Evolutionary conservation across 768 basidiomycete species (phyloP), one percentile per base, ranked within the genome.

Genomic region (Lentinula sp.): DNA sequence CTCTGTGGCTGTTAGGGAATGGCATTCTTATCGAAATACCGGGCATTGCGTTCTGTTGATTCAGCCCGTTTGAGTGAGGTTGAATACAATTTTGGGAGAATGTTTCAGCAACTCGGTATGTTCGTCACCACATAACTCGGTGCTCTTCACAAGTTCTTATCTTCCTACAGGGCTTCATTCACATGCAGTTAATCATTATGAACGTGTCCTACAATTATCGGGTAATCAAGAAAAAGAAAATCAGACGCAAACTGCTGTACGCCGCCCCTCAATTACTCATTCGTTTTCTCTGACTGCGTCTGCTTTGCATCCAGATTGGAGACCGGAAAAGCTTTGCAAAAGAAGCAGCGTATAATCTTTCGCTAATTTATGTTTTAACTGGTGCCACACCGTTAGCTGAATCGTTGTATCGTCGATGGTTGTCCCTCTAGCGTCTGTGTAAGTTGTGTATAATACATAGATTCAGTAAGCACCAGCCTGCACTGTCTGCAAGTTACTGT

Each of bases 91-190:
- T 91, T 95, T 68, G 96, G 89, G 0, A 80, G 96, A 50, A 84
- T 86, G 1, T 98, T 97, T 70, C 96, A 98, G 69, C 91, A 95
- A 62, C 77, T 97, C n/a, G 91, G 94, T 93, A 63, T 59, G 81
- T 43, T 12, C 18, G 45, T 13, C 35, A 54, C 23, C 57, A 42
- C 15, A 37, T 7, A 23, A 43, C 18, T 18, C 37, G 16, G 50
- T 36, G 37, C 37, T 61, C 52, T 18, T 42, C 32, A 3, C 12
- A 10, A 4, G 23, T 58, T 62, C 2, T 37, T 46, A 49, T 3
- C 45, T 37, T 55, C 42, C 39, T 33, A 16, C 65, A 96, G 95
- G 93, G 4, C 72, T 98, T 12, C 82, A 87, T 59, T 83, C 90
- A 4, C 84, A 92, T 66, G 95, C 95, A 0, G 85, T 87, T 13